These are phyloP conservation scores for Babesia gibsoni DNA, from an alignment of 169 alveolate species.

Conservation along the genomic window DNA sequence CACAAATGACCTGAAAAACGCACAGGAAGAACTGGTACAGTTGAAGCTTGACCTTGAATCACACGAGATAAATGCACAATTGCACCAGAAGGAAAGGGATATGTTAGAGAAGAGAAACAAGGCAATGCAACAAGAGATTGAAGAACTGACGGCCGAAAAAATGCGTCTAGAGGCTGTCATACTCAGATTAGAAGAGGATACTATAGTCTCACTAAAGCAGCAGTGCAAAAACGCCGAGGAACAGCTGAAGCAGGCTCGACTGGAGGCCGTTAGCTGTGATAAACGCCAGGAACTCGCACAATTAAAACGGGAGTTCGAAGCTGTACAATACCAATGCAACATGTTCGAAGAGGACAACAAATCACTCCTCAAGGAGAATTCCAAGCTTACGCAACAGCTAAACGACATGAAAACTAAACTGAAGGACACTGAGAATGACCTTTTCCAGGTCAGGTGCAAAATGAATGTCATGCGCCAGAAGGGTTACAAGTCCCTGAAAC, in stretches of 20 bases:
- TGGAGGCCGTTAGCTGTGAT: conserved; percentile 42
- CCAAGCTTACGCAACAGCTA: conserved; percentile 31
- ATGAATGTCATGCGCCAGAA: conserved; percentile 22
- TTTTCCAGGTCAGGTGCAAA: conserved; percentile 43
- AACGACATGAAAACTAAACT: not conserved
- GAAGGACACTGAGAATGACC: conserved; percentile 54
- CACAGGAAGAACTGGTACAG: conserved; percentile 16
- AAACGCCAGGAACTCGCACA: conserved; percentile 53
- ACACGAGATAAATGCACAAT: conserved; percentile 16
- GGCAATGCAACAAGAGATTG: conserved; percentile 34
- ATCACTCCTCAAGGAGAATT: conserved; percentile 37
- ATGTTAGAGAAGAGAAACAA: conserved; percentile 15
- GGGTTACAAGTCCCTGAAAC: not conserved
- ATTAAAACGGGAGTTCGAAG: conserved; percentile 28
- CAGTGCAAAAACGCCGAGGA: conserved; percentile 36
- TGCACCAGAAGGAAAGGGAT: conserved; percentile 26
- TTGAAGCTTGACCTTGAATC: conserved; percentile 40
- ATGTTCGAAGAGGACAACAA: conserved; percentile 30
- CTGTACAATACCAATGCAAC: conserved; percentile 24
- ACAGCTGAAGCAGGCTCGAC: conserved; percentile 38
- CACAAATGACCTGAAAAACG: conserved; percentile 7
- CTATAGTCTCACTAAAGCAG: conserved; percentile 48
- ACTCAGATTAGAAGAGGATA: conserved; percentile 21
- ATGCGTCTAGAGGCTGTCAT: conserved; percentile 8
- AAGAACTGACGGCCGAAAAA: conserved; percentile 26